Conservation (phyloP, 2,329 filamentous ascomycete genomes). For the Emydomyces testavorans region DNA sequence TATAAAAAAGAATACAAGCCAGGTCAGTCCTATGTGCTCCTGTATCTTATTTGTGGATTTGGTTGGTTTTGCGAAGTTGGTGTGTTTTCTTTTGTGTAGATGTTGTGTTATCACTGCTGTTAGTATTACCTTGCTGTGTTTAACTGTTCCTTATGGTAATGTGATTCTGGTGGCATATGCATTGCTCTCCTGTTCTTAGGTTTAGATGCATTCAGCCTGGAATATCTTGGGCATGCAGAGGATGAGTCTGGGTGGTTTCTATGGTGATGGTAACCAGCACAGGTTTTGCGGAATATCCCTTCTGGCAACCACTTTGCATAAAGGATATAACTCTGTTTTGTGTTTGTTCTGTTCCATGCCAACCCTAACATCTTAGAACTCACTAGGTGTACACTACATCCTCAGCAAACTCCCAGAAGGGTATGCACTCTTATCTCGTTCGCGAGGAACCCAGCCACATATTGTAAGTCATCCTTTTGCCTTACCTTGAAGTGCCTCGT, state of each 20-base stretch:
- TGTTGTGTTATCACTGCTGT: no score
- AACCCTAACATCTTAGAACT: background rate
- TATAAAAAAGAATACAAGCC: constrained; percentile 29
- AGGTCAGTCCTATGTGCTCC: constrained; percentile 23
- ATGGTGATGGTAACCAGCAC: background rate
- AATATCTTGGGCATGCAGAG: constrained; percentile 2
- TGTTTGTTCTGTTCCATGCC: background rate
- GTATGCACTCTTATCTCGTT: constrained; percentile 42
- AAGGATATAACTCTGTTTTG: background rate
- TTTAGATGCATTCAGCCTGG: background rate
- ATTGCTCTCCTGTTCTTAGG: background rate
- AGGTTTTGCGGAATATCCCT: background rate
- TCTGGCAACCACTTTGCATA: no score
- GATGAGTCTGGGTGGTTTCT: background rate
- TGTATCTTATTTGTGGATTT: background rate
- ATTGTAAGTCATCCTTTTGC: constrained; percentile 20
- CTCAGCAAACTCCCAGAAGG: constrained; percentile 45
- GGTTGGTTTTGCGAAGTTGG: background rate
- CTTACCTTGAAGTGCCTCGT: background rate
- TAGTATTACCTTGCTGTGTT: no score
- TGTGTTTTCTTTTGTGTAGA: background rate
- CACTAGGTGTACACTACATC: constrained; percentile 36
- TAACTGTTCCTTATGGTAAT: no score
- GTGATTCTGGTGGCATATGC: no score
- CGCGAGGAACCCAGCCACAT: constrained; percentile 30